Base-by-base conservation (phyloP, 352 stramenopile genomes). In the Globisporangium parvum region DNA sequence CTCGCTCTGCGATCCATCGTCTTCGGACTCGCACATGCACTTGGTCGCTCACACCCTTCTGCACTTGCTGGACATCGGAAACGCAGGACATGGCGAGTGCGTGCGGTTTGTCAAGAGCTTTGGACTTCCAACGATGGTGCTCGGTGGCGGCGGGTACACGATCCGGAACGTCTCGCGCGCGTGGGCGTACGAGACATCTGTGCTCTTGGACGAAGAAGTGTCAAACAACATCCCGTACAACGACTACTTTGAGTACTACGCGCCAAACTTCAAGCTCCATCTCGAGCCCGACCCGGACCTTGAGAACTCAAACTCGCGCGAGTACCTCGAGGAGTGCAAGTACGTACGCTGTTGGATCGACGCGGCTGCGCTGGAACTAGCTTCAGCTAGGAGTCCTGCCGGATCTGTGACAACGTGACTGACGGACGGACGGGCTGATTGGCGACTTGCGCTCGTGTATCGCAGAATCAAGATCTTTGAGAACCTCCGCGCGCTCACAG, bases 171-270 rank as follows among this genome's bases (percentile, higher is more conserved):
- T 99, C 8, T 90, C 97, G 5, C 80, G 84, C 31, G 70, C 68
- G 12, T 93, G 82, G 80, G 98, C 92, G 39, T 99, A 98, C 72
- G 96, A 99, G 70, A 98, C 96, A 17, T 87, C 91, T 5, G 83
- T 98, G n/a, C 75, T 98, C 23, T 80, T 97, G 18, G 94, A 90
- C 37, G 88, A 96, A 41, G 78, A 96, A 31, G 72, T 95, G 10
- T 77, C 82, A 2, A 95, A 99, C 60, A 89, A 98, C 11, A 98
- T 99, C 69, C 97, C 97, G 5, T 98, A 98, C 80, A 99, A 99
- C 78, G 95, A 99, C 71, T 99, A 99, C 80, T 99, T 98, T 74
- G 97, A 99, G 73, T 99, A 99, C 76, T 99, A 98, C 71, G 78
- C 80, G 5, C 85, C 85, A 24, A 84, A 71, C 39, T 95, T 93